Evolutionary conservation across 768 basidiomycete genomes (phyloP).

Genomic region (Coprinellus micaceus): DNA sequence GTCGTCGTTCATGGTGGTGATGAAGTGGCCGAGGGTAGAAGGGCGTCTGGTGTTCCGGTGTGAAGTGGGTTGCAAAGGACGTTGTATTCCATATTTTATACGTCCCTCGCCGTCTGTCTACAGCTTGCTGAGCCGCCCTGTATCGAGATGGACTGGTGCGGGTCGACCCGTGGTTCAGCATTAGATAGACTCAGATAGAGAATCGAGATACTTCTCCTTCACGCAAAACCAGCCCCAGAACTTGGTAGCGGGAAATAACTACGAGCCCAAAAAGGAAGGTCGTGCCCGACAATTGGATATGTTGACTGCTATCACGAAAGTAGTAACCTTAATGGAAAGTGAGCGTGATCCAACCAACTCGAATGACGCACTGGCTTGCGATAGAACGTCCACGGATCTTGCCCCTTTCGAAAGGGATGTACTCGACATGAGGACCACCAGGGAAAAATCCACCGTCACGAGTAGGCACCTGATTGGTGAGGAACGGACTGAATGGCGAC

Average conservation of each 20-base stretch:
- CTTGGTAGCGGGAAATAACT: slow-evolving; percentile 12
- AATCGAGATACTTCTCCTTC: slow-evolving; percentile 18
- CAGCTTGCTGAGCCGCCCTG: slow-evolving; percentile 1
- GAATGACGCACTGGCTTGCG: slow-evolving; percentile 10
- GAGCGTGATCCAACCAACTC: slow-evolving; percentile 5
- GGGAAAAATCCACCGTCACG: slow-evolving; percentile 1
- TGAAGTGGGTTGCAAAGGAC: slow-evolving; percentile 7
- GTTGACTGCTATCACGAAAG: slow-evolving; percentile 8
- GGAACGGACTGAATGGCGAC: slow-evolving; percentile 4
- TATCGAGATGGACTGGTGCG: slow-evolving; percentile 16
- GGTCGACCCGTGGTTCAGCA: slow-evolving; percentile 24
- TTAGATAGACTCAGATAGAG: slow-evolving; percentile 29
- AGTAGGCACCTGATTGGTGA: slow-evolving; percentile 6
- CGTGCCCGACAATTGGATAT: slow-evolving; percentile 5
- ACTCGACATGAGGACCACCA: slow-evolving; percentile 6
- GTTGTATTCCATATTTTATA: slow-evolving; percentile 13
- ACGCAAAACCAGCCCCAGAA: slow-evolving; percentile 22
- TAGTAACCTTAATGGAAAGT: slow-evolving; percentile 7
- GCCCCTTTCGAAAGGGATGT: slow-evolving; percentile 7
- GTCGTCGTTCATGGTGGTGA: slow-evolving; percentile 10
- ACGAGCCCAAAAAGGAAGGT: slow-evolving; percentile 7
- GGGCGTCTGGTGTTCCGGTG: slow-evolving; percentile 6
- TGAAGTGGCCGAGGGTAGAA: not conserved
- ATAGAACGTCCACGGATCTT: slow-evolving; percentile 10
- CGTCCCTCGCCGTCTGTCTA: slow-evolving; percentile 6